Evolutionary conservation across 352 stramenopile genomes (phyloP), one percentile per base, ranked within the genome.

Genomic region (Pythium monospermum): DNA sequence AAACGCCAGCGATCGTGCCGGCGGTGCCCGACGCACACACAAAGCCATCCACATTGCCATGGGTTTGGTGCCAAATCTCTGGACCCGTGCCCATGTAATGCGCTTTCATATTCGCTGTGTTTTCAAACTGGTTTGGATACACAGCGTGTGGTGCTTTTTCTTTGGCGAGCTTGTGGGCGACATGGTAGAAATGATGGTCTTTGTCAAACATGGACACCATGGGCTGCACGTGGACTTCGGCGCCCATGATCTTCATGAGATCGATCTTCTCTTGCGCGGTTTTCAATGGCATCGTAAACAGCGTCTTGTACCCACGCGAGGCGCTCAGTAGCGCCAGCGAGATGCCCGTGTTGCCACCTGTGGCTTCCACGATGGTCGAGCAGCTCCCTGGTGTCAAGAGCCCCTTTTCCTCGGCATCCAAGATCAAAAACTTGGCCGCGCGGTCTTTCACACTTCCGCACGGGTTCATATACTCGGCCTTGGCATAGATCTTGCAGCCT

Each of bases 381-480:
- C n/a, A n/a, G n/a, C n/a, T n/a, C 30, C 73, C 81, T 1, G 72
- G 74, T 28, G 75, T 69, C 36, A 98, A 82, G 42, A 91, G 47
- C 1, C 92, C 94, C 6, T 71, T 71, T 35, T 80, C 61, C 71
- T 98, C 92, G 3, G 91, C 92, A 49, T 97, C 74, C n/a, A 80
- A 61, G 60, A 98, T 96, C 69, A 98, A 83, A n/a, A 71, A 87
- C 39, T 95, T 86, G 36, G 88, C 90, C 11, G 96, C 92, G 26
- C 94, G 91, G 69, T 98, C 94, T 69, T 98, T 98, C 57, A 98
- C 87, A 22, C 75, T 95, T 11, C 93, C 94, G 54, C 89, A 90
- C 18, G 95, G 95, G 60, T 98, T 98, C 59, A 85, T 67, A 49
- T 76, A 91, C 68, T 93, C 82, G 18, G 79, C 79, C 58, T 93